Base-by-base conservation (phyloP, 1,139 yeast species). In the Candida sp. region DNA sequence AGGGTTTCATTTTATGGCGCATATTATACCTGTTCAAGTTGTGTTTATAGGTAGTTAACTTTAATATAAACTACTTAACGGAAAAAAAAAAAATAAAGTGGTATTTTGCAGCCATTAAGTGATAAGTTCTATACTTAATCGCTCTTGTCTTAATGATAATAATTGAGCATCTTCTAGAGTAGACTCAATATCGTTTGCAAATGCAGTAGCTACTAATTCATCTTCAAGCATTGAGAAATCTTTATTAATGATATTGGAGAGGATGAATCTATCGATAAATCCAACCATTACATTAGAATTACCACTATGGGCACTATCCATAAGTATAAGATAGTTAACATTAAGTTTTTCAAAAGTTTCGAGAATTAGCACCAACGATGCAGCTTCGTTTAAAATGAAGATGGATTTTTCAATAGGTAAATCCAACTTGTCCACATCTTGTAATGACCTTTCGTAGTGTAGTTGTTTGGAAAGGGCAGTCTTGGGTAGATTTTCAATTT, bases 331-430 rank as follows among this genome's bases (percentile, higher is more conserved):
- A 47, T 68, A 66, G 52, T 73, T 73, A 47, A 73, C 48, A 41
- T 68, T 64, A 43, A 73, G 54, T 45, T 70, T 67, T 43, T 73
- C 78, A 51, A 73, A 73, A 23, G 64, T 56, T 45, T 73, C 76
- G 21, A 73, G 49, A 2, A 69, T 60, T 15, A 67, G 56, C 4
- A 70, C 56, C n/a, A 67, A 54, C 3, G 77, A 70, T 1, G 73
- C 61, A 29, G 52, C 45, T 41, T 68, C 71, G 45, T 68, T 68
- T 27, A 68, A 52, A 3, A 63, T 52, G 3, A 66, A 49, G 22
- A 49, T 51, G 1, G 63, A 53, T 32, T 46, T 48, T 32, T 62
- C 66, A 1, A 59, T 52, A 2, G 21, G 38, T 2, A 64, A 21
- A 6, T 55, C 55, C 5, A 64, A 30, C 33, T 50, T 52, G 1